These are phyloP conservation scores for Chalciporus pseudorubinellus DNA, from an alignment of 768 basidiomycete genomes.

Conservation along the genomic window DNA sequence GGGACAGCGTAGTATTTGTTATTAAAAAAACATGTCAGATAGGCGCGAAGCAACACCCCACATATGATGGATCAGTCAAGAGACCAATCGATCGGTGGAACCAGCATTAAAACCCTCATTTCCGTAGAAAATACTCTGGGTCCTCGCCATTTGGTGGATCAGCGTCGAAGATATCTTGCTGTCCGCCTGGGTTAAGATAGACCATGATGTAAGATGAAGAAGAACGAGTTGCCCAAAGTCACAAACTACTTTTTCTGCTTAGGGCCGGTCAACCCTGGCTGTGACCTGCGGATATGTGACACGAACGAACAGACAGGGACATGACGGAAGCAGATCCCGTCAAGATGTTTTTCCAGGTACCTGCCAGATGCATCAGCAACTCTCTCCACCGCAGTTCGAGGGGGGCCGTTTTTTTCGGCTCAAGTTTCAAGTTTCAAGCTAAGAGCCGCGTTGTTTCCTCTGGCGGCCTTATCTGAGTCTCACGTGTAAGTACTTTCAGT, in stretches of 20 bases:
- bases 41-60: slow-evolving; percentile 46
- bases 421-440: not conserved
- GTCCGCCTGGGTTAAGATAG: slow-evolving; percentile 69
- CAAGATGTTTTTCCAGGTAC: too few relatives aligned
- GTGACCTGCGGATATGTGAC: not conserved
- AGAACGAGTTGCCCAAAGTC: not conserved
- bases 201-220: slow-evolving; percentile 54
- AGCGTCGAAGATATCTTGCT: slow-evolving; percentile 39
- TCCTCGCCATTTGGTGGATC: slow-evolving; percentile 76
- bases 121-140: slow-evolving; percentile 50
- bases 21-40: slow-evolving; percentile 34
- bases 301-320: not conserved
- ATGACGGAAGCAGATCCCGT: not conserved
- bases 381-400: not conserved
- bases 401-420: not conserved
- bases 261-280: slow-evolving; percentile 26
- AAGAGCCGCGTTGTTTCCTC: not conserved
- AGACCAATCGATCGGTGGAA: slow-evolving; percentile 26
- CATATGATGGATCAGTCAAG: slow-evolving; percentile 12
- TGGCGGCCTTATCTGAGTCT: not conserved
- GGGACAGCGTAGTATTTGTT: not conserved
- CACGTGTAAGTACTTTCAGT: slow-evolving; percentile 5
- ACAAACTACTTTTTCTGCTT: slow-evolving; percentile 10
- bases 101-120: slow-evolving; percentile 73
- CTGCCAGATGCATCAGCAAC: too few relatives aligned